phyloP scores from a whole-genome alignment of 306 rosid species.

The Vachellia collinsii region DNA sequence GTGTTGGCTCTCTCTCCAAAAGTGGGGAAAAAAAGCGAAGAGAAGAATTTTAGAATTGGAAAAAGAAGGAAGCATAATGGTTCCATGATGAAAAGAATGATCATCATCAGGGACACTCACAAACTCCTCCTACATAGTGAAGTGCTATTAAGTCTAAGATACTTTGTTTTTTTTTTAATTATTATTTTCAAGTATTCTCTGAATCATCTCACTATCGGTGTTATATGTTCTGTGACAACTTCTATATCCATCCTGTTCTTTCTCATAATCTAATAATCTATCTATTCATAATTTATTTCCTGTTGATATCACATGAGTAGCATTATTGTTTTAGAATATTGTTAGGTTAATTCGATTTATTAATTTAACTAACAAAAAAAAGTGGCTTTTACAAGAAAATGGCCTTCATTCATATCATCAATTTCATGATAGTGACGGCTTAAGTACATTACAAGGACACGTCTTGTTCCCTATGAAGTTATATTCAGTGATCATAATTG shows the following conservation, averaged over 20 bases:
- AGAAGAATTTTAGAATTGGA: conserved; percentile 33
- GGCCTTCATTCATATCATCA: conserved; percentile 18
- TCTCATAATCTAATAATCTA: not conserved
- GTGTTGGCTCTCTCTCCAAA: conserved; percentile 43
- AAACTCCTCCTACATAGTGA: conserved; percentile 7
- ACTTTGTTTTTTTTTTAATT: conserved; percentile 40
- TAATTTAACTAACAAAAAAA: conserved; percentile 25
- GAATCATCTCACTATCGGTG: conserved; percentile 29
- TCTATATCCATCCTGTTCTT: too few relatives aligned
- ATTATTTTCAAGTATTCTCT: not conserved
- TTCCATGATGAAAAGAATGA: conserved; percentile 36
- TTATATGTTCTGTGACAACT: too few relatives aligned
- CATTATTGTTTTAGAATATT: not conserved
- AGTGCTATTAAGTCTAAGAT: conserved; percentile 30
- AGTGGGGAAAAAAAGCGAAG: not conserved
- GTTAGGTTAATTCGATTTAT: conserved; percentile 11
- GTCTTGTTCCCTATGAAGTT: too few relatives aligned
- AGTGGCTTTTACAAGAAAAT: conserved; percentile 33
- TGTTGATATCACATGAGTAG: not conserved
- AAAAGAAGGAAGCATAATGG: conserved; percentile 30
- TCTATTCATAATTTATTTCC: not conserved
- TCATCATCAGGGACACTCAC: conserved; percentile 7
- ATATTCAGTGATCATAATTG: not conserved
- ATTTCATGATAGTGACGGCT: not conserved
- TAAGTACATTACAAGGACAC: too few relatives aligned